phyloP scores from a whole-genome alignment of 2,329 filamentous ascomycete genomes.

The Botrytis byssoidea region DNA sequence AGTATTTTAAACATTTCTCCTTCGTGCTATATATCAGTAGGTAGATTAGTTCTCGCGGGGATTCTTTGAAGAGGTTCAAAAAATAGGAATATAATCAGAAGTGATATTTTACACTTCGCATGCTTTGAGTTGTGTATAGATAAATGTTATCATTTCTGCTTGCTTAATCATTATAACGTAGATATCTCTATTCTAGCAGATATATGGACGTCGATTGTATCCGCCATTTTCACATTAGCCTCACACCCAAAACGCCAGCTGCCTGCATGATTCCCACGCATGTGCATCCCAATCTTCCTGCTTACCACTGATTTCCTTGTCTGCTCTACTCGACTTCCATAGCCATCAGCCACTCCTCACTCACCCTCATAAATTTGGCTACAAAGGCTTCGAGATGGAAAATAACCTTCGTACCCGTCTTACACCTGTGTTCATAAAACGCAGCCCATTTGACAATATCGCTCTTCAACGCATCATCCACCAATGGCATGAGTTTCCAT shows the following conservation, averaged over 20 bases:
- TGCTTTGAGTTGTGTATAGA: background rate
- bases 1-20: fast-evolving
- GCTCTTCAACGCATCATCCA: constrained; percentile 85
- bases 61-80: background rate
- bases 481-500: constrained; percentile 83
- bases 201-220: background rate
- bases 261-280: background rate
- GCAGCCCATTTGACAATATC: constrained; percentile 95
- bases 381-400: constrained; percentile 99
- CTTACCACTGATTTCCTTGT: too few relatives aligned
- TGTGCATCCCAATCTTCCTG: background rate
- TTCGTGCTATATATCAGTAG: background rate
- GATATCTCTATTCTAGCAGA: background rate
- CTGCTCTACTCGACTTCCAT: constrained; percentile 60
- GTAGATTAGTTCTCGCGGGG: background rate
- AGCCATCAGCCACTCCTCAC: constrained; percentile 88
- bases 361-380: constrained; percentile 95
- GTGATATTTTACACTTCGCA: background rate
- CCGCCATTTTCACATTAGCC: background rate
- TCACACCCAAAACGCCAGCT: constrained; percentile 2
- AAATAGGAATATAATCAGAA: background rate
- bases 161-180: constrained; percentile 4
- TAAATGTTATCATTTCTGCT: background rate
- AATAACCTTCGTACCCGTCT: constrained; percentile 89
- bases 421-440: constrained; percentile 95